Conservation (phyloP, 768 basidiomycete species). For the Xerocomus potaroensis region DNA sequence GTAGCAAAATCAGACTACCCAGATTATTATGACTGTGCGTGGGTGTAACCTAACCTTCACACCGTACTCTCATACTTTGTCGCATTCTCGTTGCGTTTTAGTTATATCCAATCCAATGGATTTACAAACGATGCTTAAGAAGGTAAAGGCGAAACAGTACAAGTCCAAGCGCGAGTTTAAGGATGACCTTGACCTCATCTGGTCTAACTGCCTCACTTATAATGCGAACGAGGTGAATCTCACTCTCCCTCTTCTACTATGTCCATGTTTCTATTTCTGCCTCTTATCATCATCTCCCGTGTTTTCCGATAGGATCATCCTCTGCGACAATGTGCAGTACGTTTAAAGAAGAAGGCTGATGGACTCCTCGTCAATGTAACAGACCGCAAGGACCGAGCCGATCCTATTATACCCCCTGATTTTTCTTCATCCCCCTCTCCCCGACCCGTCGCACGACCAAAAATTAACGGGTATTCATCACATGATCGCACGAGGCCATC, state of each 20-base stretch:
- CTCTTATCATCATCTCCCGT: neutral
- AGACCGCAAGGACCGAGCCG: slow-evolving; percentile 77
- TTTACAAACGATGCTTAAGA: slow-evolving; percentile 86
- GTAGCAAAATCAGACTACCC: slow-evolving; percentile 87
- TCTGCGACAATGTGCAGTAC: slow-evolving; percentile 73
- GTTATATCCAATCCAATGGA: slow-evolving; percentile 97
- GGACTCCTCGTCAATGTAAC: slow-evolving; percentile 84
- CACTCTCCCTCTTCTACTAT: neutral
- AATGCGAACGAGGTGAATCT: slow-evolving; percentile 86
- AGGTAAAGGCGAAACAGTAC: slow-evolving; percentile 88
- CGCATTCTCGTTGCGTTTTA: slow-evolving; percentile 29
- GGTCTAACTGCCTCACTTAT: slow-evolving; percentile 92
- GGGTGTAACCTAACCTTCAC: slow-evolving; percentile 9
- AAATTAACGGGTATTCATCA: slow-evolving; percentile 38
- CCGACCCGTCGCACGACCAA: slow-evolving; percentile 37
- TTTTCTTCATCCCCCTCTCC: slow-evolving; percentile 29
- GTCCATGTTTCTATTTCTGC: neutral
- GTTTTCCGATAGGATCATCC: slow-evolving; percentile 67
- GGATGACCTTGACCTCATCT: slow-evolving; percentile 92
- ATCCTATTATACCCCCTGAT: slow-evolving; percentile 58
- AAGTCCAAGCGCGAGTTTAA: slow-evolving; percentile 93
- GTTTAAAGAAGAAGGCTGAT: slow-evolving; percentile 81
- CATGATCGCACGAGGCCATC: slow-evolving; percentile 23
- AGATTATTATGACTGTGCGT: slow-evolving; percentile 90
- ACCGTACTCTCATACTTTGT: slow-evolving; percentile 2